phyloP scores from a whole-genome alignment of 805 yeast genomes.

The Schizosaccharomyces pombe region ASM294v3 CU329670.1:4810001-4810500 shows the following conservation, averaged over 20 bases:
- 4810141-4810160: conserved; percentile 1
- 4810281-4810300: conserved; percentile 71
- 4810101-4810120: conserved; percentile 31
- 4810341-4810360: conserved; percentile 21
- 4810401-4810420: conserved; percentile 58
- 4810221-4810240: conserved; percentile 4
- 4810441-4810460: conserved; percentile 31
- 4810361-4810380: conserved; percentile 37
- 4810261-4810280: conserved; percentile 17
- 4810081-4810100: conserved; percentile 56
- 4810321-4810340: conserved; percentile 18
- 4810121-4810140: conserved; percentile 1
- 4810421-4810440: conserved; percentile 57
- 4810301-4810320: conserved; percentile 35
- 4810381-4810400: conserved; percentile 36
- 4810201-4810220: background rate
- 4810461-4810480: background rate
- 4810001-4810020: conserved; percentile 43
- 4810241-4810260: conserved; percentile 2
- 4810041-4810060: conserved; percentile 6
- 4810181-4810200: background rate
- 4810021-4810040: conserved; percentile 44
- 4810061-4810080: conserved; percentile 7
- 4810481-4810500: background rate
- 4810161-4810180: background rate